Percentiles rank a stretch among this genome's conserved stretches.
Evolutionary conservation across 192 early-diverging fungal species (phyloP).

Genomic region (Backusella liffmaniae): DNA sequence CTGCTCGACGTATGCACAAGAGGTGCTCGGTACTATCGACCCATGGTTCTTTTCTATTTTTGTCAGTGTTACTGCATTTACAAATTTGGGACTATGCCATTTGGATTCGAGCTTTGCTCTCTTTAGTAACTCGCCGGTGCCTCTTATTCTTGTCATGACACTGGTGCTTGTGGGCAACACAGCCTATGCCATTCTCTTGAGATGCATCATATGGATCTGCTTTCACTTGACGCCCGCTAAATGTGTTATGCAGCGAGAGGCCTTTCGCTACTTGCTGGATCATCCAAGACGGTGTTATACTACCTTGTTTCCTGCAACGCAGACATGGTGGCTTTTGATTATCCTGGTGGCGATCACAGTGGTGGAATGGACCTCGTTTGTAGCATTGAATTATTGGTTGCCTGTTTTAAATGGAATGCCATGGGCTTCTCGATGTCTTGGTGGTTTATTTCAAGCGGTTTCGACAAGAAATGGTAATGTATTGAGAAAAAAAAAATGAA

Average conservation of each 20-base stretch:
- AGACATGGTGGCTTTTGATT: slow-evolving; percentile 33
- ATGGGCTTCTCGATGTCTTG: slow-evolving; percentile 24
- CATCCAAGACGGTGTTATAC: slow-evolving; percentile 39
- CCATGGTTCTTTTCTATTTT: slow-evolving; percentile 34
- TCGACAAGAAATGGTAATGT: slow-evolving; percentile 31
- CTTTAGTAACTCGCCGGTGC: slow-evolving; percentile 22
- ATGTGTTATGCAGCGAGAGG: slow-evolving; percentile 12
- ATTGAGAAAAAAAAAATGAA: no score
- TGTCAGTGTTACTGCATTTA: slow-evolving; percentile 19
- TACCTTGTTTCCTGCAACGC: slow-evolving; percentile 29
- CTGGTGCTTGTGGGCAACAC: slow-evolving; percentile 34
- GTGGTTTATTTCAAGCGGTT: slow-evolving; percentile 31
- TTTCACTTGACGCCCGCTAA: slow-evolving; percentile 1
- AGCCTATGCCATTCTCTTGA: slow-evolving; percentile 20
- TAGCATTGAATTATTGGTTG: slow-evolving; percentile 28
- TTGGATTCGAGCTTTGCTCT: slow-evolving; percentile 28
- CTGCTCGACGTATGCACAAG: slow-evolving; percentile 20
- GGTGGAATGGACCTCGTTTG: slow-evolving; percentile 19
- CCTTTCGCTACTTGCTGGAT: slow-evolving; percentile 26
- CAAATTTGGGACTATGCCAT: slow-evolving; percentile 27
- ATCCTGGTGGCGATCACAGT: slow-evolving; percentile 21
- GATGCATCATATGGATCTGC: slow-evolving; percentile 26
- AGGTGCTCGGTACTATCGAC: slow-evolving; percentile 19
- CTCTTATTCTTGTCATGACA: slow-evolving; percentile 9
- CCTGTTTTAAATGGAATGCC: slow-evolving; percentile 22